A percentile compares a stretch with the other conserved stretches of the same genome.
These are phyloP conservation scores for Dictyostelium firmibasis DNA, from an alignment of 78 protist genomes.

Conservation along the genomic window DNA sequence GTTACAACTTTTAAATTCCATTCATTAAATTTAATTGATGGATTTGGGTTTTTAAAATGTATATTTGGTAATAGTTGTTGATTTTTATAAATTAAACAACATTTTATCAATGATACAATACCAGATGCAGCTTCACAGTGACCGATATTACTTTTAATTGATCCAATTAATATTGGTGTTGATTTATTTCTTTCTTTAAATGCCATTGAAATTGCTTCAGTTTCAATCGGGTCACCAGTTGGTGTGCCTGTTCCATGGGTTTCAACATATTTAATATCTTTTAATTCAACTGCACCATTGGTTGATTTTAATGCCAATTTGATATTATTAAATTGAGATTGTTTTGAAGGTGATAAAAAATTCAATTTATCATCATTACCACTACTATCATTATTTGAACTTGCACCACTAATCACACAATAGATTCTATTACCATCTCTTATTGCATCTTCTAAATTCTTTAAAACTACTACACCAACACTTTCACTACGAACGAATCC, in stretches of 20 bases:
- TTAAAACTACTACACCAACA: conserved; percentile 1
- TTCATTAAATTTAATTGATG: conserved; percentile 35
- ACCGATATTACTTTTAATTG: not conserved
- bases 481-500: conserved; percentile 36
- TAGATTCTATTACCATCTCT: conserved; percentile 31
- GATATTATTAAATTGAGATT: conserved; percentile 23
- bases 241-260: conserved; percentile 79
- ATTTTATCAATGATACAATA: conserved; percentile 28
- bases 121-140: conserved; percentile 69
- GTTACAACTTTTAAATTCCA: conserved; percentile 61
- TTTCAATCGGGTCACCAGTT: conserved; percentile 78
- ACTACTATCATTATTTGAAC: conserved; percentile 8
- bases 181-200: not conserved
- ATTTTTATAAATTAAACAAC: conserved; percentile 35
- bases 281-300: not conserved
- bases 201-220: conserved; percentile 16
- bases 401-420: conserved; percentile 20
- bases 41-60: conserved; percentile 1
- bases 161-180: not conserved
- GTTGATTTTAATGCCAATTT: not conserved
- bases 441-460: not conserved
- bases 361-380: not conserved
- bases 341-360: conserved; percentile 1
- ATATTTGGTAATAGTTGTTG: conserved; percentile 34
- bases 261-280: conserved; percentile 57